These are phyloP conservation scores for Alternaria burnsii DNA, from an alignment of 2,329 filamentous ascomycete genomes.

Conservation along the genomic window DNA sequence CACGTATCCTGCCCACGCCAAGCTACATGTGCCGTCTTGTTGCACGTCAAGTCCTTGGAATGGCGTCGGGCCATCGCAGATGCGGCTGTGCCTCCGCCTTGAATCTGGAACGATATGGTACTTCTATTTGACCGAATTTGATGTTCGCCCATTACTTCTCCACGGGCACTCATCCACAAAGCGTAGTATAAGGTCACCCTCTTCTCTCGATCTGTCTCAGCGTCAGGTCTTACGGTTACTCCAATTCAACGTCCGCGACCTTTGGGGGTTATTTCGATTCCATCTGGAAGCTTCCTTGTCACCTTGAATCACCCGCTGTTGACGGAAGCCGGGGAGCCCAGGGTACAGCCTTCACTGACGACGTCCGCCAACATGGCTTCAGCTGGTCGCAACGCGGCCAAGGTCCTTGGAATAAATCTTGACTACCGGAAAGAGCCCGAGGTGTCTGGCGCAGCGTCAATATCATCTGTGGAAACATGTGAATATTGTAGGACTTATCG, in stretches of 20 bases:
- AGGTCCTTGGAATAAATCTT: conserved; percentile 82
- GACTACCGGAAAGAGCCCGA: conserved; percentile 74
- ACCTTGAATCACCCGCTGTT: neutral
- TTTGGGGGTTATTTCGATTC: neutral
- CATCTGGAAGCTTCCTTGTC: neutral
- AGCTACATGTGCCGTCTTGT: conserved; percentile 25
- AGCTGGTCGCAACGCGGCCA: conserved; percentile 78
- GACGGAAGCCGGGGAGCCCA: neutral
- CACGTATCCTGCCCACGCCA: conserved; percentile 30
- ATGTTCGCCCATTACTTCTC: conserved; percentile 15
- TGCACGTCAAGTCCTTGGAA: conserved; percentile 22
- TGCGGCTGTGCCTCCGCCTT: conserved; percentile 27
- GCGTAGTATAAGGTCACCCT: conserved; percentile 13
- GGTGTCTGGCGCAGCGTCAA: conserved; percentile 77
- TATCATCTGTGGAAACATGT: conserved; percentile 68
- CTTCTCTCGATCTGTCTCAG: conserved; percentile 3
- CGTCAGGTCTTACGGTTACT: neutral
- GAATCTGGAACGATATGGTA: conserved; percentile 30
- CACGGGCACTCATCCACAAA: conserved; percentile 5
- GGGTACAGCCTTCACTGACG: neutral
- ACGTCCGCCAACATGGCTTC: conserved; percentile 52
- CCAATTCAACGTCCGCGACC: neutral
- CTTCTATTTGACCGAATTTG: conserved; percentile 17
- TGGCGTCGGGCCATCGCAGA: conserved; percentile 23
- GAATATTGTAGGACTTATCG: conserved; percentile 1